Evolutionary conservation across 179 eudicot genomes (phyloP).

Genomic region (Beta lomatogona): DNA sequence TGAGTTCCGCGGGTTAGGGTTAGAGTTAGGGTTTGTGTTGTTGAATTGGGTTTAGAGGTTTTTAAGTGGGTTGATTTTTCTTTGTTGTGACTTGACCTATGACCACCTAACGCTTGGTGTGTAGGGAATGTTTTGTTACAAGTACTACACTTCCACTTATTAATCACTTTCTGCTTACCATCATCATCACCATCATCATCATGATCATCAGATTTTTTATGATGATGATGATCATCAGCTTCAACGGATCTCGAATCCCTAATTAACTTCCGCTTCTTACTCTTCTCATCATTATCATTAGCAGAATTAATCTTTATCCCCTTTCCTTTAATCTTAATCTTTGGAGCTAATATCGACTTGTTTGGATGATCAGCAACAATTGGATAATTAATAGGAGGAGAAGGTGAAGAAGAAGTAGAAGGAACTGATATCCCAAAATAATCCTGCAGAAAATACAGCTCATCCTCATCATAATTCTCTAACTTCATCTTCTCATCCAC

Average conservation of each 20-base stretch:
- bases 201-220: background rate
- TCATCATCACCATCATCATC: background rate
- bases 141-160: conserved; percentile 28
- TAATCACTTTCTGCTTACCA: background rate
- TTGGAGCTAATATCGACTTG: background rate
- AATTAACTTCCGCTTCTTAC: background rate
- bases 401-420: too few species aligned
- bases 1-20: background rate
- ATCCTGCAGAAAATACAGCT: background rate
- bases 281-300: too few species aligned
- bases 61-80: conserved; percentile 3
- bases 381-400: background rate
- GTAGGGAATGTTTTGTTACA: conserved; percentile 36
- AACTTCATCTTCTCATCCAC: too few species aligned
- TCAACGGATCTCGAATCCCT: background rate
- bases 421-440: background rate
- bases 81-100: conserved; percentile 41
- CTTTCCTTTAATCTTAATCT: background rate
- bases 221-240: background rate
- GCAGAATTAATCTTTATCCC: too few species aligned
- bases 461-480: too few species aligned
- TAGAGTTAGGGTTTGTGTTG: background rate
- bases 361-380: too few species aligned
- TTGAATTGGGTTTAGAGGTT: background rate
- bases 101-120: conserved; percentile 48